phyloP scores from a whole-genome alignment of 495 filamentous ascomycete species.

The Talaromyces nanjingensis region DNA sequence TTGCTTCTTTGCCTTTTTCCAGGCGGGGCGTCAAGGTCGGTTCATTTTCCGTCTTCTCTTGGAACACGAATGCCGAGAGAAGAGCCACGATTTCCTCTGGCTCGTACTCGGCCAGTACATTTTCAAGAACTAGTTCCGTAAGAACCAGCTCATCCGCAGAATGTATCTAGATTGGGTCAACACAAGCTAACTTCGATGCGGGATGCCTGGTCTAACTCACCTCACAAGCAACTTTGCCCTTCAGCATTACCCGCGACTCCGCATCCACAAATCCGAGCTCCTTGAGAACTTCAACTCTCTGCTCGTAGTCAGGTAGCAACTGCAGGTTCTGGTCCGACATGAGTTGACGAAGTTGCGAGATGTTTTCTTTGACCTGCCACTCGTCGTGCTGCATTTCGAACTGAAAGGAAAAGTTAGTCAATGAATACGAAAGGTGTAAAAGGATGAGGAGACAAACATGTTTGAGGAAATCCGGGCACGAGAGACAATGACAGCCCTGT shows the following conservation, averaged over 20 bases:
- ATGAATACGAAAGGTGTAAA: neutral
- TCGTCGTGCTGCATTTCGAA: constrained; percentile 93
- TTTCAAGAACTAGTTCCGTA: constrained; percentile 92
- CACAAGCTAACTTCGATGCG: neutral
- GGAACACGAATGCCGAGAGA: constrained; percentile 94
- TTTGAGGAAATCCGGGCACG: constrained; percentile 71
- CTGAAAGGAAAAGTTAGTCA: constrained; percentile 20
- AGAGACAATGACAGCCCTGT: constrained; percentile 49
- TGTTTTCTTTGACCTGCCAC: constrained; percentile 89
- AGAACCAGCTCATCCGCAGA: constrained; percentile 96
- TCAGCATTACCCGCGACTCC: constrained; percentile 76
- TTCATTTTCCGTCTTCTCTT: constrained; percentile 83
- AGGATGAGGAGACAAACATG: constrained; percentile 48
- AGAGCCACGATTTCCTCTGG: constrained; percentile 95
- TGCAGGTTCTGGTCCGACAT: constrained; percentile 97
- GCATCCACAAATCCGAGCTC: constrained; percentile 88
- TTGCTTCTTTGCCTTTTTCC: constrained; percentile 76
- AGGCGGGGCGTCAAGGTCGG: constrained; percentile 80
- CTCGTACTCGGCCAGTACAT: constrained; percentile 90
- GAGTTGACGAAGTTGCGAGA: constrained; percentile 70
- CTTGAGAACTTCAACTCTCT: constrained; percentile 83
- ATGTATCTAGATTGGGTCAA: constrained; percentile 54
- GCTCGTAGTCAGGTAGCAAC: constrained; percentile 95
- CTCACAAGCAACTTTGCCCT: constrained; percentile 97
- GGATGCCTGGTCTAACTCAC: constrained; percentile 21